These are phyloP conservation scores for Wickerhamiella allomyrinae DNA, from an alignment of 805 yeast species.

Conservation along the genomic window DNA sequence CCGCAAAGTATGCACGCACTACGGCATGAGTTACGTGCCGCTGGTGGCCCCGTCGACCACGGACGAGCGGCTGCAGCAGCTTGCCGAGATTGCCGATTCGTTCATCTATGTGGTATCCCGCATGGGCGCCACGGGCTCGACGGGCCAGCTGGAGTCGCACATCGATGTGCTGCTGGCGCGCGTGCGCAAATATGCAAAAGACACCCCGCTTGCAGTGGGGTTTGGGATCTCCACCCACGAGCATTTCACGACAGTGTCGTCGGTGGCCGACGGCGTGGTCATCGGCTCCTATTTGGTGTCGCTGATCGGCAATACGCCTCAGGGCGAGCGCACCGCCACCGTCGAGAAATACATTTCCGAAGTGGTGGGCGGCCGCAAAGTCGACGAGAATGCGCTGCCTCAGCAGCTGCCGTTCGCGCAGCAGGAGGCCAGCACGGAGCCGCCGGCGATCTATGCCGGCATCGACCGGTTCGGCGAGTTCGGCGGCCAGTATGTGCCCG, in stretches of 20 bases:
- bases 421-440: constrained; percentile 5
- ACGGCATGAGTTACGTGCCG: constrained; percentile 76
- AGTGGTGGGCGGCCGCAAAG: constrained; percentile 42
- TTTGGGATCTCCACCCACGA: constrained; percentile 93
- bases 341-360: constrained; percentile 56
- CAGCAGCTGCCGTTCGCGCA: constrained; percentile 6
- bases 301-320: constrained; percentile 46
- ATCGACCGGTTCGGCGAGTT: constrained; percentile 75
- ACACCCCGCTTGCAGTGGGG: constrained; percentile 83
- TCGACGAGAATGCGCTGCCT: constrained; percentile 10
- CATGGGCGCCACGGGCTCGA: constrained; percentile 96
- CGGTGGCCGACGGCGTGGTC: constrained; percentile 85
- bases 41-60: constrained; percentile 94
- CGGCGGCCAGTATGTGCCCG: constrained; percentile 99
- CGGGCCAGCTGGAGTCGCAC: constrained; percentile 45
- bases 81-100: constrained; percentile 82
- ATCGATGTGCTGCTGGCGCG: constrained; percentile 55
- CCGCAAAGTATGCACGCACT: constrained; percentile 51
- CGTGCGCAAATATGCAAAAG: constrained; percentile 61
- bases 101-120: constrained; percentile 92
- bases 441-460: constrained; percentile 7
- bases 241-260: constrained; percentile 68
- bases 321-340: constrained; percentile 37
- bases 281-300: constrained; percentile 80
- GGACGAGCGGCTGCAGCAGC: constrained; percentile 64